phyloP scores from a whole-genome alignment of 352 stramenopile species.

The Phytopythium montanum region DNA sequence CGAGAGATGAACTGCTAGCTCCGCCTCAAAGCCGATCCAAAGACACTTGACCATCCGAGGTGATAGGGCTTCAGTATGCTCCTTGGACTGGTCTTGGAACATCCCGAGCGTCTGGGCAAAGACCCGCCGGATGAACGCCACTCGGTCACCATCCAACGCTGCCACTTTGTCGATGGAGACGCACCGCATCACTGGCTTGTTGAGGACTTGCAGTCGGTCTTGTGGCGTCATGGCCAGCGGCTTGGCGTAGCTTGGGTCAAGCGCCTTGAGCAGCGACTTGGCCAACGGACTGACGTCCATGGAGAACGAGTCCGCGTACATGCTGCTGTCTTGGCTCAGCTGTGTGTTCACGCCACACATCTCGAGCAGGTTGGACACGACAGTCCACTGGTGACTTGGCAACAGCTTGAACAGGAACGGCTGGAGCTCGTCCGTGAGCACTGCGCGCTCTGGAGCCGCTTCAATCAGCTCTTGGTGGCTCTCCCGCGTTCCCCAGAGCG shows the following conservation, averaged over 20 bases:
- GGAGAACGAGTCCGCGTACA: constrained; percentile 5
- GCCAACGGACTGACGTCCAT: constrained; percentile 32
- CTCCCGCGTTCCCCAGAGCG: constrained; percentile 39
- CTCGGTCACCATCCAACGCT: constrained; percentile 31
- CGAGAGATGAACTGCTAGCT: constrained; percentile 9
- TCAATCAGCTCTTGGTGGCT: constrained; percentile 53
- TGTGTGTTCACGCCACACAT: constrained; percentile 32
- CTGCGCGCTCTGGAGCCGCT: constrained; percentile 51
- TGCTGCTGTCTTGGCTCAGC: not conserved
- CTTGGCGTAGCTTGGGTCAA: constrained; percentile 22
- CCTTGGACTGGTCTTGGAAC: constrained; percentile 15
- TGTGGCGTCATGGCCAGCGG: constrained; percentile 25
- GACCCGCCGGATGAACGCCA: constrained; percentile 38
- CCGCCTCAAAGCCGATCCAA: constrained; percentile 47
- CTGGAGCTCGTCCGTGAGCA: constrained; percentile 71
- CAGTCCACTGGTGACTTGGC: constrained; percentile 16
- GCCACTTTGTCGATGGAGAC: constrained; percentile 19
- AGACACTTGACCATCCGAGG: constrained; percentile 30
- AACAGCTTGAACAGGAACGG: constrained; percentile 72
- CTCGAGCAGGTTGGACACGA: constrained; percentile 40
- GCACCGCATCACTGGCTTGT: constrained; percentile 14
- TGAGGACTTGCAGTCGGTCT: constrained; percentile 21
- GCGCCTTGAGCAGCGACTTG: constrained; percentile 34
- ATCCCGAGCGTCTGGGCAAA: constrained; percentile 24
- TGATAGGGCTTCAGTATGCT: constrained; percentile 3